Evolutionary conservation across 495 filamentous ascomycete genomes (phyloP), one percentile per base, ranked within the genome.

Genomic region (Xylaria telfairii): DNA sequence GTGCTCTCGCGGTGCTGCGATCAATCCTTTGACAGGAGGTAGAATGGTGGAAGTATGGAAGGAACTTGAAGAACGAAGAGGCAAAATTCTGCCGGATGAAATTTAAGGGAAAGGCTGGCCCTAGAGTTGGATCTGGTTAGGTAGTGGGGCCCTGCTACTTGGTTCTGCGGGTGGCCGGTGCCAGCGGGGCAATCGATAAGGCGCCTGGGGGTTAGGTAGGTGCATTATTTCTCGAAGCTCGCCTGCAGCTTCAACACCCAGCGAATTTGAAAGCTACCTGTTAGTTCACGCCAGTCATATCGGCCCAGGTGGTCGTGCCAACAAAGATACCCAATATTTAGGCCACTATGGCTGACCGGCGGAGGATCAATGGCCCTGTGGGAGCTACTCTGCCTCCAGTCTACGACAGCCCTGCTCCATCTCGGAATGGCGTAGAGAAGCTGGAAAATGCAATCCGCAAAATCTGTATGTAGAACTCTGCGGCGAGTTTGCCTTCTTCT

Each of bases 321-420:
- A 41, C 10, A 42, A 34, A 10, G n/a, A 30, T 15, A 5, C 44
- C 15, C 34, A 21, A 56, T 19, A 41, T 26, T 21, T 30, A 24
- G 12, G 26, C 53, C 72, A 72, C 74, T 59, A 95, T 95, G 92
- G 85, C 91, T 66, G 96, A 99, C 79, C 88, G 96, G 80, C 90
- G 95, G 82, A 90, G 96, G 71, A 91, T 97, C 79, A 98, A 98
- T 82, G 93, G 92, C 4, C 96, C 96, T 0, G 83, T 88, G 39
- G 91, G 91, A 60, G 89, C 91, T 53, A 97, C 94, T 26, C 83
- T 86, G 41, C 88, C 93, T n/a, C 91, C 92, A 8, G 81, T 94
- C 0, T 97, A 90, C 70, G 82, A 81, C 73, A 78, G 82, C 59
- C 75, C 64, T 68, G 37, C 68, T 6, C 59, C 59, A 30, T 51